These are phyloP conservation scores for Penicillium tannophilum DNA, from an alignment of 495 filamentous ascomycete genomes.

Conservation along the genomic window DNA sequence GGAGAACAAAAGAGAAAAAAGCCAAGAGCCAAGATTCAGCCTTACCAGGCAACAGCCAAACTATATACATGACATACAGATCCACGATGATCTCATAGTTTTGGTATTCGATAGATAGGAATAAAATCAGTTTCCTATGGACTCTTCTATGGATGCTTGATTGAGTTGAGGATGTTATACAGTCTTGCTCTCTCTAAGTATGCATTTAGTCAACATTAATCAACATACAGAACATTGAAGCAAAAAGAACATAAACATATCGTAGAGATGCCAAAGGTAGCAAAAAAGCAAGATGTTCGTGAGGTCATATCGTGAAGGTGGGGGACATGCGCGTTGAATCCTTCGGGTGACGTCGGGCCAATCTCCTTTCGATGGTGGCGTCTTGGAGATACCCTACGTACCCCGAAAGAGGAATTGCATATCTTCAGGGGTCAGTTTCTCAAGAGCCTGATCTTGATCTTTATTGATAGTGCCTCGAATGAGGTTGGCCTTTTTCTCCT, in stretches of 20 bases:
- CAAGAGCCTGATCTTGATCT: conserved; percentile 77
- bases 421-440: conserved; percentile 85
- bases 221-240: neutral
- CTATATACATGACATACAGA: neutral
- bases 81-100: conserved; percentile 5
- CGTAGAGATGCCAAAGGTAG: neutral
- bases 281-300: conserved; percentile 6
- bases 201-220: neutral
- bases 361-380: conserved; percentile 5
- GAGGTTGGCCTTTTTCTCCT: conserved; percentile 97
- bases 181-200: neutral
- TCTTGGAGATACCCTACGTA: neutral
- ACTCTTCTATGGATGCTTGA: neutral
- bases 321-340: neutral
- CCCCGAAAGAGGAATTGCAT: conserved; percentile 94
- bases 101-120: neutral
- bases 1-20: neutral
- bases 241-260: neutral
- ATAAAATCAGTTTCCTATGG: neutral
- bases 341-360: conserved; percentile 7
- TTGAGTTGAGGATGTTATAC: neutral
- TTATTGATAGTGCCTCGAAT: conserved; percentile 95
- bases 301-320: conserved; percentile 16
- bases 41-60: conserved; percentile 15
- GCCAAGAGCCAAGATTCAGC: conserved; percentile 18